Conservation (phyloP, 345 rosid species). For the Euclidium syriacum region DNA sequence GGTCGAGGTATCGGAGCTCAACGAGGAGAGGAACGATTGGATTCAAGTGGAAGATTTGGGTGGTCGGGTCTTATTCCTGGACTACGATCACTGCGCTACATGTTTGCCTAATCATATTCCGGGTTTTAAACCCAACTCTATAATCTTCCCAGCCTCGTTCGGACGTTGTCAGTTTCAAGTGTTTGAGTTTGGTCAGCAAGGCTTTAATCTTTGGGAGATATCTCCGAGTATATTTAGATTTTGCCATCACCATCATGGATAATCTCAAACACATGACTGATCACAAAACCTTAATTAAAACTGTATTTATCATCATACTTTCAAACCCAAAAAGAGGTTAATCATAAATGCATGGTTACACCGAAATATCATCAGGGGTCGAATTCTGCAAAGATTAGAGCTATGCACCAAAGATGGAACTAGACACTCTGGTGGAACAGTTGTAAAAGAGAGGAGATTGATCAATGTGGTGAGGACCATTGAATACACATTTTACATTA, state of each 20-base stretch:
- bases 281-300: no score
- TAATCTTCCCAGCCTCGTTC: background rate
- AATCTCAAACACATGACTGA: background rate
- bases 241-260: background rate
- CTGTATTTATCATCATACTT: no score
- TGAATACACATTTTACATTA: no score
- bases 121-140: background rate
- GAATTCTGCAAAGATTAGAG: no score
- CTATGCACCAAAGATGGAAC: no score
- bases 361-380: no score
- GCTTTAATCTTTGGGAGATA: background rate
- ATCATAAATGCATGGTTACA: no score
- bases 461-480: no score
- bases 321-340: no score
- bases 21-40: background rate
- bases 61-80: background rate
- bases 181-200: background rate
- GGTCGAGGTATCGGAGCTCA: background rate
- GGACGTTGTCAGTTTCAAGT: background rate
- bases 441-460: no score
- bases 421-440: no score
- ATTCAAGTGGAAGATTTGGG: background rate
- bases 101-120: background rate
- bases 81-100: background rate
- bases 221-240: background rate